Evolutionary conservation across 1,284 basidiomycete genomes (phyloP).

Genomic region (Fomitopsis betulina): DNA sequence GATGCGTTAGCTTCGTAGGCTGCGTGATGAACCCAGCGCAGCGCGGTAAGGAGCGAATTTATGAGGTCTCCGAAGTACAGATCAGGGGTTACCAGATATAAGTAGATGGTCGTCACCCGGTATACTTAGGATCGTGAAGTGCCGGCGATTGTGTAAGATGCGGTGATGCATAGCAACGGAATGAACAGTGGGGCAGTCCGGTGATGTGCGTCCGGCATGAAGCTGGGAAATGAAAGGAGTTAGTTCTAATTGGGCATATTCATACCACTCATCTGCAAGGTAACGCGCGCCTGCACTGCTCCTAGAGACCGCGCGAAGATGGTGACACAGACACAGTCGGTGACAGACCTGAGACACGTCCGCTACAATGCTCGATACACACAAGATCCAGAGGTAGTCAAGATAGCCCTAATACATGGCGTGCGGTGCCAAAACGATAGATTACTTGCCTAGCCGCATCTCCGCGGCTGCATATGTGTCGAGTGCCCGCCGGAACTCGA

Average conservation of each 20-base stretch:
- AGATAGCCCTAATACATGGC: neutral
- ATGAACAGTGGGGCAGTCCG: neutral
- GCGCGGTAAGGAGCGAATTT: neutral
- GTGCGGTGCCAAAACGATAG: neutral
- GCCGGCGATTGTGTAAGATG: neutral
- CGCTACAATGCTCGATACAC: neutral
- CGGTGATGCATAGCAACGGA: neutral
- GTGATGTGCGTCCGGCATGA: neutral
- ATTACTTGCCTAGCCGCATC: slow-evolving; percentile 69
- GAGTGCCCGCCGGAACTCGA: slow-evolving; percentile 57
- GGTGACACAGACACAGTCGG: too few species aligned
- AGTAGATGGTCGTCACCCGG: neutral
- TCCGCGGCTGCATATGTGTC: slow-evolving; percentile 67
- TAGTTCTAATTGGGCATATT: neutral
- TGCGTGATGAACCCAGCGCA: neutral
- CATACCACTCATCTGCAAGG: neutral
- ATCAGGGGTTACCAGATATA: neutral
- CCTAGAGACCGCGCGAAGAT: neutral
- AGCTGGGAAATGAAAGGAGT: neutral
- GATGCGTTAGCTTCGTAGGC: neutral
- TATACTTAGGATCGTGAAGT: neutral
- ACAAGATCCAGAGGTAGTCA: neutral
- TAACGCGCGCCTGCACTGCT: neutral
- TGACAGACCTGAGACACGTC: neutral
- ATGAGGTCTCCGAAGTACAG: neutral